Evolutionary conservation across 164 flowering plant genomes (phyloP).

Genomic region (Berberis thunbergii): DNA sequence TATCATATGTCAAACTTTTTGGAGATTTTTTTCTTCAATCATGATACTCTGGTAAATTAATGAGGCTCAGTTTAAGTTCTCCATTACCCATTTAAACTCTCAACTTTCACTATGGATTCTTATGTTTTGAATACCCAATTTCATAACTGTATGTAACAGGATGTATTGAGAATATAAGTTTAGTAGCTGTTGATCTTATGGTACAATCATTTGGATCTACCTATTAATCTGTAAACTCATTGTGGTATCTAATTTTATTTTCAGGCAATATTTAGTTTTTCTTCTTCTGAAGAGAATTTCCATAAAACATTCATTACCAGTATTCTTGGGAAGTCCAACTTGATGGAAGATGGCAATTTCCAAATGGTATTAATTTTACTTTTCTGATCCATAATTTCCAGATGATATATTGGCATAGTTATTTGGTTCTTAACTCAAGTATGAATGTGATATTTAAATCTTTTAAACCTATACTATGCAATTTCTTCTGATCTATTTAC

Average conservation of each 20-base stretch:
- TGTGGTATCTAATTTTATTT: neutral
- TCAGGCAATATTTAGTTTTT: slow-evolving; percentile 34
- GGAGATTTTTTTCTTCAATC: too few species aligned
- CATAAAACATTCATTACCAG: slow-evolving; percentile 18
- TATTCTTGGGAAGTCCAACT: slow-evolving; percentile 24
- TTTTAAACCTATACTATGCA: neutral
- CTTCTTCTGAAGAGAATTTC: slow-evolving; percentile 17
- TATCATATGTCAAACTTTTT: too few species aligned
- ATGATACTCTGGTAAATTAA: too few species aligned
- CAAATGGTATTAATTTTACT: slow-evolving; percentile 37
- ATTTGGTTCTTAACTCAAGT: neutral
- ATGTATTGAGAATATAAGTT: too few species aligned
- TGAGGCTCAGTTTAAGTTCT: too few species aligned
- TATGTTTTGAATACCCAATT: too few species aligned
- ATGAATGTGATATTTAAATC: neutral
- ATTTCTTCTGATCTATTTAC: neutral
- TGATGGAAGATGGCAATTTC: slow-evolving; percentile 23
- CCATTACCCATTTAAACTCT: too few species aligned
- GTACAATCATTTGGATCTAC: too few species aligned
- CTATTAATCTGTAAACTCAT: too few species aligned
- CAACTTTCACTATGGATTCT: too few species aligned
- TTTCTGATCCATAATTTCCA: slow-evolving; percentile 3
- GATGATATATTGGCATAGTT: neutral
- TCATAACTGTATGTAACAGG: too few species aligned
- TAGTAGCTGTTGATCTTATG: too few species aligned